Percentiles rank a stretch among this genome's conserved stretches.
These are phyloP conservation scores for Spergularia bocconei DNA, from an alignment of 148 eudicot genomes.

Conservation along the genomic window DNA sequence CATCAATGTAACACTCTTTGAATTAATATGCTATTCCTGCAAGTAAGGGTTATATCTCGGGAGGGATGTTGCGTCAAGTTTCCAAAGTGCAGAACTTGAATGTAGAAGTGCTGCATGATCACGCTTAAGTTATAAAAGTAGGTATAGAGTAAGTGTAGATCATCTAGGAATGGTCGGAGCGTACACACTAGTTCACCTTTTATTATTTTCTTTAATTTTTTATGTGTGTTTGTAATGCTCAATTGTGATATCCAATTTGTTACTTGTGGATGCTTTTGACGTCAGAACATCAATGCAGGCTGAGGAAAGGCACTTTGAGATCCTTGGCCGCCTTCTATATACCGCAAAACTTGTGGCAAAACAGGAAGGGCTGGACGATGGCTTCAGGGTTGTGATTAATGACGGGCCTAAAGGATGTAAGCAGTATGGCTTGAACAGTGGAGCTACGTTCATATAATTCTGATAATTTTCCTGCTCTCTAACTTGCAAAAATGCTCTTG, in stretches of 20 bases:
- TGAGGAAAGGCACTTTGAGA: slow-evolving; percentile 79
- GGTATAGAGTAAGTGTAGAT: too few relatives aligned
- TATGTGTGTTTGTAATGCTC: background rate
- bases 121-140: too few relatives aligned
- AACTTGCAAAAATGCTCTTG: slow-evolving; percentile 8
- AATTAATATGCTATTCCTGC: background rate
- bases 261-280: background rate
- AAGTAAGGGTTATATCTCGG: background rate
- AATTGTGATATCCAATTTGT: background rate
- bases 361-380: slow-evolving; percentile 91
- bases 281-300: slow-evolving; percentile 42
- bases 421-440: slow-evolving; percentile 13
- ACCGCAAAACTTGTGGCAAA: slow-evolving; percentile 82
- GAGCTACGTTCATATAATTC: background rate
- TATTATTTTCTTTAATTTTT: too few relatives aligned
- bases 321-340: slow-evolving; percentile 83
- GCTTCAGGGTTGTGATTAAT: slow-evolving; percentile 78
- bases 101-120: too few relatives aligned
- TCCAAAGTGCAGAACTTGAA: too few relatives aligned
- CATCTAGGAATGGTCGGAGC: too few relatives aligned
- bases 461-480: slow-evolving; percentile 4
- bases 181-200: too few relatives aligned
- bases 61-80: background rate
- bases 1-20: background rate
- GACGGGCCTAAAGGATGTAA: slow-evolving; percentile 88